Conservation (phyloP, 108 stramenopile species). For the Seminavis robusta region DNA sequence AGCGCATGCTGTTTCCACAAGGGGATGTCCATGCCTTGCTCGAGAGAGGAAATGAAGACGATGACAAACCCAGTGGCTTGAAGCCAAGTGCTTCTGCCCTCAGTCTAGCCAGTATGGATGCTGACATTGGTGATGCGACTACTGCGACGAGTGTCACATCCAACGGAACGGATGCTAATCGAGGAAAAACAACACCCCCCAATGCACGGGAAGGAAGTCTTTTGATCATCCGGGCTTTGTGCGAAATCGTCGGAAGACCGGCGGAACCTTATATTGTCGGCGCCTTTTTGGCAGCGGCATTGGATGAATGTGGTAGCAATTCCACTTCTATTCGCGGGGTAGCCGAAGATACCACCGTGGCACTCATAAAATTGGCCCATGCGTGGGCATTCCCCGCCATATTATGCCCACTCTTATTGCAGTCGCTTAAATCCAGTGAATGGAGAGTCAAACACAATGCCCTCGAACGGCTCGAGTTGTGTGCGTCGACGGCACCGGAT, state of each 20-base stretch:
- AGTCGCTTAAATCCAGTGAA: constrained; percentile 67
- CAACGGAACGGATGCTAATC: constrained; percentile 69
- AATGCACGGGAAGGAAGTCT: constrained; percentile 83
- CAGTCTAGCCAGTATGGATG: constrained; percentile 72
- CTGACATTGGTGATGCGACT: constrained; percentile 22
- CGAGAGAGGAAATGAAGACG: constrained; percentile 30
- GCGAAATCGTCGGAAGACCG: constrained; percentile 57
- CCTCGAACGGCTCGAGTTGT: constrained; percentile 67
- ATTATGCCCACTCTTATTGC: constrained; percentile 70
- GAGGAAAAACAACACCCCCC: constrained; percentile 72
- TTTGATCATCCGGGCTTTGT: constrained; percentile 76
- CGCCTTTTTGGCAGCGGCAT: constrained; percentile 71
- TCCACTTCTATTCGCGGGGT: constrained; percentile 70
- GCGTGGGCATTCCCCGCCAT: constrained; percentile 63
- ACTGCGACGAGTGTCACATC: constrained; percentile 26
- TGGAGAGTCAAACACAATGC: constrained; percentile 83
- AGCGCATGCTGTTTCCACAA: constrained; percentile 62
- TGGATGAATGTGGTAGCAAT: constrained; percentile 78
- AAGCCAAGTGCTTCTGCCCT: constrained; percentile 69
- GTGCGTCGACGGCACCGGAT: constrained; percentile 51
- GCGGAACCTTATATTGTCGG: constrained; percentile 79
- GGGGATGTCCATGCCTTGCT: constrained; percentile 42
- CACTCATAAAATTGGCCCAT: constrained; percentile 62
- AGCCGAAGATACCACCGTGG: constrained; percentile 67
- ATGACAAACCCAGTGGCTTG: constrained; percentile 52